Conservation (phyloP, 768 basidiomycete genomes). For the Leccinum arenicola region DNA sequence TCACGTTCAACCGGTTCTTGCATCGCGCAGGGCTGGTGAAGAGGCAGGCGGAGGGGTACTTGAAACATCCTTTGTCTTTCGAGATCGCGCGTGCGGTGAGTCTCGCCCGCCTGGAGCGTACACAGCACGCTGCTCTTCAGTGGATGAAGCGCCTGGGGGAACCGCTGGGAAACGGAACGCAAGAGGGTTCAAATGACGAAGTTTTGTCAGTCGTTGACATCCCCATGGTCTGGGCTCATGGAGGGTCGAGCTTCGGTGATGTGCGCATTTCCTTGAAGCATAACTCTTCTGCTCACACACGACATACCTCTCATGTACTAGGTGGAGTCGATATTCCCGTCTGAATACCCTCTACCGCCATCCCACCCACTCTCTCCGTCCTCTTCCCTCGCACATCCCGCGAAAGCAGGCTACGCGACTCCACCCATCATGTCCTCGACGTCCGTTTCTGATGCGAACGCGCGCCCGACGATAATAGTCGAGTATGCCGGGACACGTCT, state of each 20-base stretch:
- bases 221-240: constrained; percentile 12
- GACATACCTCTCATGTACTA: constrained; percentile 10
- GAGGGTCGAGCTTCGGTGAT: constrained; percentile 30
- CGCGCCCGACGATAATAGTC: constrained; percentile 12
- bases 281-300: not conserved
- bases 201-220: constrained; percentile 6
- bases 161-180: too few species aligned
- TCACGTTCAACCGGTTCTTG: constrained; percentile 48
- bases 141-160: constrained; percentile 19
- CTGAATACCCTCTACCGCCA: constrained; percentile 33
- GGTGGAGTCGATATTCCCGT: constrained; percentile 37
- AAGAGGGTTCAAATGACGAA: not conserved
- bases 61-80: constrained; percentile 45
- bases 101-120: constrained; percentile 6
- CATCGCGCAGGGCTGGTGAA: constrained; percentile 39
- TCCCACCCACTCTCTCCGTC: constrained; percentile 23
- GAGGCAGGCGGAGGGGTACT: constrained; percentile 32
- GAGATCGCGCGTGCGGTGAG: constrained; percentile 33
- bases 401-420: constrained; percentile 6
- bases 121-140: constrained; percentile 16
- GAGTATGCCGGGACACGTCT: constrained; percentile 22
- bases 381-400: constrained; percentile 11
- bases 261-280: constrained; percentile 5
- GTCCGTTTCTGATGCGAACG: not conserved
- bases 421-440: not conserved